These are phyloP conservation scores for Erysimum cheiri DNA, from an alignment of 441 rosid genomes.

Conservation along the genomic window DNA sequence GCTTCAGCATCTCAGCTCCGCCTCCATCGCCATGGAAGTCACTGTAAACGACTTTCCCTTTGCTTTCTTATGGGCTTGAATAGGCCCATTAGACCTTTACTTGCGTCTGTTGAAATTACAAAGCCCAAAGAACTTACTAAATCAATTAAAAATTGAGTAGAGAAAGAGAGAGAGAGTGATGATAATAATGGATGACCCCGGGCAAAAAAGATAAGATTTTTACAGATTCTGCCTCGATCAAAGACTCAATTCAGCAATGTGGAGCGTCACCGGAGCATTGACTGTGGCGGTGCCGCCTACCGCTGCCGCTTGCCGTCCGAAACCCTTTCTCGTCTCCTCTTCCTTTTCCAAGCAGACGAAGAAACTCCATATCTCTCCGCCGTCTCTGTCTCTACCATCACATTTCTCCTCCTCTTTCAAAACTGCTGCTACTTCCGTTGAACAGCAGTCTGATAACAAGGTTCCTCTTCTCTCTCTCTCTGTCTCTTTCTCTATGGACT, in stretches of 20 bases:
- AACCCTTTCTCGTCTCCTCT: constrained; percentile 31
- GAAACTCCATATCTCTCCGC: constrained; percentile 34
- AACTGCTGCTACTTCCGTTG: constrained; percentile 53
- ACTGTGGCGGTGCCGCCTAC: constrained; percentile 42
- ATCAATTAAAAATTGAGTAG: constrained; percentile 7
- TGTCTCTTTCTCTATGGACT: neutral
- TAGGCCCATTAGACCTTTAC: constrained; percentile 3
- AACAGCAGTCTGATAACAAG: constrained; percentile 50
- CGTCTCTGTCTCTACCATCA: constrained; percentile 9
- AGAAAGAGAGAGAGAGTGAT: constrained; percentile 10
- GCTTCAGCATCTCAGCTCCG: constrained; percentile 42
- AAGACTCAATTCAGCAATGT: constrained; percentile 39
- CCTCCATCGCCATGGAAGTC: constrained; percentile 38
- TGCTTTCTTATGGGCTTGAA: constrained; percentile 1
- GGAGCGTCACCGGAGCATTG: constrained; percentile 47
- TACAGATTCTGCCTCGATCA: constrained; percentile 43
- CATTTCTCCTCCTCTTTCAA: constrained; percentile 49
- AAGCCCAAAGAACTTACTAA: neutral
- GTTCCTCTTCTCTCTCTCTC: constrained; percentile 40
- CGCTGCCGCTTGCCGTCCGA: constrained; percentile 14
- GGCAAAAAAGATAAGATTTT: constrained; percentile 43
- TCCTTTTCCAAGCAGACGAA: constrained; percentile 28
- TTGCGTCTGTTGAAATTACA: neutral
- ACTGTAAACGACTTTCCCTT: neutral
- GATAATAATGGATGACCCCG: constrained; percentile 27